Evolutionary conservation across 768 basidiomycete species (phyloP).

Genomic region (Vishniacozyma victoriae): DNA sequence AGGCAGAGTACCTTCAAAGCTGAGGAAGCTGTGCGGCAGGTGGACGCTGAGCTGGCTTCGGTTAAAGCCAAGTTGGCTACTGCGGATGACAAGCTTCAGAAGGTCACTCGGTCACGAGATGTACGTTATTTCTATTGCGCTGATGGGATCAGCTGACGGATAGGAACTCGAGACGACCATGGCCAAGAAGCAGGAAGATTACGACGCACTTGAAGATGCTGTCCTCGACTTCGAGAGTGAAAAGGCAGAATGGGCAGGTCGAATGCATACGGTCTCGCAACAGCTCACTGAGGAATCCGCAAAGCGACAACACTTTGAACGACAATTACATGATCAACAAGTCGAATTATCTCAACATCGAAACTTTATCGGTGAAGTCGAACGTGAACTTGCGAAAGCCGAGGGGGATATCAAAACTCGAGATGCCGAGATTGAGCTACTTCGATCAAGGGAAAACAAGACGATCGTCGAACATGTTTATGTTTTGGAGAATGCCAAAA

Average conservation of each 20-base stretch:
- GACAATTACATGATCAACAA: slow-evolving; percentile 53
- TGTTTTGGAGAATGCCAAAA: slow-evolving; percentile 91
- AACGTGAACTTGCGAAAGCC: slow-evolving; percentile 73
- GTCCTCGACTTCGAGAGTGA: slow-evolving; percentile 78
- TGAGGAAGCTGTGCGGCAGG: slow-evolving; percentile 11
- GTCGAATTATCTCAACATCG: slow-evolving; percentile 60
- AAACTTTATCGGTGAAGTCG: slow-evolving; percentile 65
- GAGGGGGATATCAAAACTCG: slow-evolving; percentile 71
- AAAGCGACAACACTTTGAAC: slow-evolving; percentile 71
- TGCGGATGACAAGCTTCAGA: slow-evolving; percentile 18
- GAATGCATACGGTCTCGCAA: slow-evolving; percentile 63
- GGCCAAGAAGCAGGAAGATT: slow-evolving; percentile 63
- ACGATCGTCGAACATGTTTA: slow-evolving; percentile 98
- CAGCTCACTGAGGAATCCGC: slow-evolving; percentile 68
- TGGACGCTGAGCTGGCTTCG: slow-evolving; percentile 24
- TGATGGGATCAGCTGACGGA: slow-evolving; percentile 2
- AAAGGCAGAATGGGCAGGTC: slow-evolving; percentile 64
- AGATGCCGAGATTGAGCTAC: slow-evolving; percentile 79
- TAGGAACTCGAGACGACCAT: slow-evolving; percentile 76
- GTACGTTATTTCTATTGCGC: slow-evolving; percentile 49
- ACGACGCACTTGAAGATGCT: slow-evolving; percentile 80
- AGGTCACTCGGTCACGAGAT: slow-evolving; percentile 56
- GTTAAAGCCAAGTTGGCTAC: slow-evolving; percentile 20
- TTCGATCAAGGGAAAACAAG: slow-evolving; percentile 77
- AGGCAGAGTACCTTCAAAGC: slow-evolving; percentile 4